Evolutionary conservation across 2,329 filamentous ascomycete species (phyloP).

Genomic region (Xylaria arbuscula): DNA sequence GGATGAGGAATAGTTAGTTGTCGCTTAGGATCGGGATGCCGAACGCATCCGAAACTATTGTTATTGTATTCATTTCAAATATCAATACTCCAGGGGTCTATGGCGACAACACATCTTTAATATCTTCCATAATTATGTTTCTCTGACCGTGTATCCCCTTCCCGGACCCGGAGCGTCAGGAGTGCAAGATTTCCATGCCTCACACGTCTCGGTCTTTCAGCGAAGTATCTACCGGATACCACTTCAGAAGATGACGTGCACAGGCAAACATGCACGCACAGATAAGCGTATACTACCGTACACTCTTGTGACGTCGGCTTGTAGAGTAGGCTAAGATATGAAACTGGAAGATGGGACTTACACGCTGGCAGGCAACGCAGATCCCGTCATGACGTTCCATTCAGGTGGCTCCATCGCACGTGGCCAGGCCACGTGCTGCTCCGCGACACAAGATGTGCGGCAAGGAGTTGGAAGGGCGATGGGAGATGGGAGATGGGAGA

Average conservation of each 20-base stretch:
- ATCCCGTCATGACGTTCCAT: constrained; percentile 21
- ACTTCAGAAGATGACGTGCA: not conserved
- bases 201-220: not conserved
- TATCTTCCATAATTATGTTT: too few relatives aligned
- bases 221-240: not conserved
- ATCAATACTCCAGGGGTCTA: too few relatives aligned
- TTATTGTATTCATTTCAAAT: too few relatives aligned
- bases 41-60: too few relatives aligned
- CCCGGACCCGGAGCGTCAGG: too few relatives aligned
- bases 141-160: too few relatives aligned
- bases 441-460: not conserved
- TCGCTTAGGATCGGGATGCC: not conserved
- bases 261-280: not conserved
- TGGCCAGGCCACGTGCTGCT: constrained; percentile 28
- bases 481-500: too few relatives aligned
- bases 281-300: not conserved
- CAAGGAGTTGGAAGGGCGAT: not conserved
- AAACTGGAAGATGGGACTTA: constrained; percentile 21
- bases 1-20: not conserved
- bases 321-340: constrained; percentile 14
- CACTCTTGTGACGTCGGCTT: not conserved
- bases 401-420: constrained; percentile 24
- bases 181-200: not conserved
- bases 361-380: constrained; percentile 7
- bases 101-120: too few relatives aligned